Conservation (phyloP, 106 monocot species). For the Dendrobium officinale region DNA sequence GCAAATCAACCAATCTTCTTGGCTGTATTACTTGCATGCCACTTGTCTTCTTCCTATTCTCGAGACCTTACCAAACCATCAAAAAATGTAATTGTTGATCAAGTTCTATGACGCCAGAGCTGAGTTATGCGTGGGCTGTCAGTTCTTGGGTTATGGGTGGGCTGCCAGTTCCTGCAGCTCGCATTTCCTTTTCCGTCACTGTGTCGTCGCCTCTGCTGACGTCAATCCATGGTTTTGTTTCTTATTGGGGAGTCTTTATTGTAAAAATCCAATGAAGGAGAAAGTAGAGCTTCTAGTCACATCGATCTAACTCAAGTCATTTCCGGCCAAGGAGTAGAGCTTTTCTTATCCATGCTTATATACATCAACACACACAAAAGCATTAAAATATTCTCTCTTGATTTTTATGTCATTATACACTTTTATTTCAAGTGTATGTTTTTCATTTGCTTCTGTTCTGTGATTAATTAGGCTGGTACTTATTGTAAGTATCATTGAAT, state of each 20-base stretch:
- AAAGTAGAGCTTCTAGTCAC: not conserved
- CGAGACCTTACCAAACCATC: not conserved
- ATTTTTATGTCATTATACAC: not conserved
- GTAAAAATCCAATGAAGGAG: not conserved
- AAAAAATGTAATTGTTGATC: not conserved
- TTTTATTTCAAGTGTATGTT: not conserved
- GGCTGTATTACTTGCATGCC: too few relatives aligned
- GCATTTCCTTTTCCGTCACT: too few relatives aligned
- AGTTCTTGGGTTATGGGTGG: too few relatives aligned
- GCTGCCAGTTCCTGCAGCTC: too few relatives aligned
- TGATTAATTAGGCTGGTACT: not conserved
- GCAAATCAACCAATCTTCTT: too few relatives aligned
- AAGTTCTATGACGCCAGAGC: not conserved
- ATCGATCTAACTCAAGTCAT: not conserved
- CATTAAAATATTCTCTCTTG: not conserved
- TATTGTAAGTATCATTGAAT: constrained; percentile 9
- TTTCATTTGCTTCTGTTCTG: not conserved
- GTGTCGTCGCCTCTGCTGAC: too few relatives aligned
- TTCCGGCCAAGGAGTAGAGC: not conserved
- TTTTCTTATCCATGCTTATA: not conserved
- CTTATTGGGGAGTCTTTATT: not conserved
- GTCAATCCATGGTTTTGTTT: not conserved
- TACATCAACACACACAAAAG: not conserved
- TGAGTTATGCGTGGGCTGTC: too few relatives aligned
- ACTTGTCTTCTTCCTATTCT: not conserved